Percentiles rank a stretch among this genome's conserved stretches.
Evolutionary conservation across 2,329 filamentous ascomycete genomes (phyloP).

Genomic region (Xylariomycetidae sp.): DNA sequence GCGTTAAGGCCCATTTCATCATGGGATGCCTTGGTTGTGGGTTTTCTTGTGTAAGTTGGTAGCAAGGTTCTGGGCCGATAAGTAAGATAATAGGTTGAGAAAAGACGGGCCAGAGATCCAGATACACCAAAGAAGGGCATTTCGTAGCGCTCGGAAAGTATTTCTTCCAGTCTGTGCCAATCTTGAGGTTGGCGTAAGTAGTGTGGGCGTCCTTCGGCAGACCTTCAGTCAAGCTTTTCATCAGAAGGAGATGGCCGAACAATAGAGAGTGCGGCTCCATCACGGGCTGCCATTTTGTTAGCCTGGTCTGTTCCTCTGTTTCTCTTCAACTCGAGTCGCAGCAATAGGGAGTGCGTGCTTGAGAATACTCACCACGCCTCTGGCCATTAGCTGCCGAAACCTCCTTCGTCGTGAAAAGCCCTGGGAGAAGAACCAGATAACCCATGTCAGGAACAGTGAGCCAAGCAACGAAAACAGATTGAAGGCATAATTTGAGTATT

Average conservation of each 20-base stretch:
- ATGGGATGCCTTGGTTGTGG: constrained; percentile 1
- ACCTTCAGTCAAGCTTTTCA: constrained; percentile 2
- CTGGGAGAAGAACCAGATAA: too few relatives aligned
- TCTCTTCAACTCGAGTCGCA: too few relatives aligned
- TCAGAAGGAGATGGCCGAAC: constrained; percentile 4
- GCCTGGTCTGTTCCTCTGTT: too few relatives aligned
- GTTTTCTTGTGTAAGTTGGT: constrained; percentile 5
- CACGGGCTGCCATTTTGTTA: constrained; percentile 5
- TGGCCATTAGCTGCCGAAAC: too few relatives aligned
- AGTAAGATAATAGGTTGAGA: constrained; percentile 1
- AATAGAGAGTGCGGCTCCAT: constrained; percentile 4
- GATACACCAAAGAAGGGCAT: constrained; percentile 4
- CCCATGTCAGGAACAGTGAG: too few relatives aligned
- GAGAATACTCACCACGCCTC: too few relatives aligned
- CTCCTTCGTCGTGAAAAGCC: too few relatives aligned
- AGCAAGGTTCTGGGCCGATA: constrained; percentile 3
- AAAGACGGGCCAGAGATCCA: constrained; percentile 8
- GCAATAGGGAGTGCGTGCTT: too few relatives aligned
- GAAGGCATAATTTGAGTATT: too few relatives aligned
- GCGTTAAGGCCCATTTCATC: neutral
- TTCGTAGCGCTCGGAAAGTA: constrained; percentile 3
- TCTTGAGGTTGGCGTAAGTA: neutral
- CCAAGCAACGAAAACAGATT: too few relatives aligned
- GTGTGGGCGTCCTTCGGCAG: constrained; percentile 5
- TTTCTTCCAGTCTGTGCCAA: constrained; percentile 1